phyloP scores from a whole-genome alignment of 2,329 filamentous ascomycete species.

The Pseudogymnoascus sp. region DNA sequence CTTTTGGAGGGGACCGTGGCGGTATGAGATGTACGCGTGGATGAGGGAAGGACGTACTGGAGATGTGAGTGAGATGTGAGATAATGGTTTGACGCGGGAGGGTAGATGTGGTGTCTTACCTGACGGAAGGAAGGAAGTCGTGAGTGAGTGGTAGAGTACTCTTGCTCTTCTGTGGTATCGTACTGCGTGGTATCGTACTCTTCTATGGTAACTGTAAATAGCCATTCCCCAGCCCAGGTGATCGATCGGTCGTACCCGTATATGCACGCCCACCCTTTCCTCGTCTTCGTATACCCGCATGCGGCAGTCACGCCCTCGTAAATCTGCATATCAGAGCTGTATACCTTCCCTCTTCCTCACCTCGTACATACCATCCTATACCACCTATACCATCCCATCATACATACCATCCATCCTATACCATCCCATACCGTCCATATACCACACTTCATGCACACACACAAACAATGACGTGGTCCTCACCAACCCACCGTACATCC shows the following conservation, averaged over 20 bases:
- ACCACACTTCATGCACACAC: too few relatives aligned
- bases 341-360: not conserved
- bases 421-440: too few relatives aligned
- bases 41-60: not conserved
- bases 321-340: not conserved
- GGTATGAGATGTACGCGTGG: slow-evolving; percentile 1
- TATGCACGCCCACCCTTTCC: not conserved
- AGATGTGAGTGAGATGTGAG: not conserved
- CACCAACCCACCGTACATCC: not conserved
- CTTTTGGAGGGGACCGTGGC: not conserved
- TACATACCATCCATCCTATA: not conserved
- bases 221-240: not conserved
- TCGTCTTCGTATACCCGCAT: not conserved
- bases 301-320: not conserved
- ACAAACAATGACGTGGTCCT: not conserved
- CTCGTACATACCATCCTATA: not conserved
- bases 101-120: not conserved
- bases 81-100: not conserved
- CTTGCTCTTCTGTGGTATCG: not conserved
- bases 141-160: not conserved
- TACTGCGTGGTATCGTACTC: not conserved
- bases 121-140: not conserved
- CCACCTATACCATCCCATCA: not conserved
- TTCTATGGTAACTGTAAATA: not conserved
- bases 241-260: not conserved